Evolutionary conservation across 2,329 filamentous ascomycete genomes (phyloP).

Genomic region (Xylaria sp.): DNA sequence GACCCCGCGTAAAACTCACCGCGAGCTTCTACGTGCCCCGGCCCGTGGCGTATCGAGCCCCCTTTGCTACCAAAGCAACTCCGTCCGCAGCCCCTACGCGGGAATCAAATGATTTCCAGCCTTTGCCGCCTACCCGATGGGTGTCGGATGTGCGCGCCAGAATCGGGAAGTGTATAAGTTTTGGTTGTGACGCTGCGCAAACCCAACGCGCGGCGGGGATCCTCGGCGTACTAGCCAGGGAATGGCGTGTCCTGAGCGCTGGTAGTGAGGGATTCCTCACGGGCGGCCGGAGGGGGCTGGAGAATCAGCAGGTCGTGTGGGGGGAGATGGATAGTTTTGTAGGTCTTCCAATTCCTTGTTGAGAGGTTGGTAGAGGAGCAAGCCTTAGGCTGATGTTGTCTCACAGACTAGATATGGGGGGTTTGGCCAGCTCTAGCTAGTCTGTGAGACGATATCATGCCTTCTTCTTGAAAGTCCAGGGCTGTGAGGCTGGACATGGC

Average conservation of each 20-base stretch:
- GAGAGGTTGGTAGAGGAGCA: neutral
- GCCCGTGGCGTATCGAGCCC: too few species aligned
- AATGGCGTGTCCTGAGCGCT: constrained; percentile 67
- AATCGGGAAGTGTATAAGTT: constrained; percentile 78
- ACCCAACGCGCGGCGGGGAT: constrained; percentile 66
- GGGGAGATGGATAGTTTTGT: constrained; percentile 79
- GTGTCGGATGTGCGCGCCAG: constrained; percentile 73
- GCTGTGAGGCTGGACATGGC: neutral
- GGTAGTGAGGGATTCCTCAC: constrained; percentile 46
- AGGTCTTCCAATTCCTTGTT: constrained; percentile 37
- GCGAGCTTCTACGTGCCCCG: constrained; percentile 11
- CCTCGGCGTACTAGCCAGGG: constrained; percentile 66
- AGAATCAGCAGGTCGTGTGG: constrained; percentile 43
- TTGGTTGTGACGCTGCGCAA: constrained; percentile 72
- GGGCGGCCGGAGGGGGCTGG: constrained; percentile 37
- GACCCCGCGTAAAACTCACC: constrained; percentile 38
- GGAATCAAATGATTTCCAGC: neutral
- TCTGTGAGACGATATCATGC: constrained; percentile 11
- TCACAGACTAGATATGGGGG: constrained; percentile 8
- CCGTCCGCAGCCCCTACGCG: constrained; percentile 46
- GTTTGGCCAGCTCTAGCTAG: neutral
- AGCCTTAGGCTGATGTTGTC: constrained; percentile 16
- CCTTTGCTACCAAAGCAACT: neutral
- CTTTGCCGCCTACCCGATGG: constrained; percentile 66
- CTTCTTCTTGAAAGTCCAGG: too few species aligned